These are phyloP conservation scores for Talaromyces sp. DNA, from an alignment of 2,329 filamentous ascomycete genomes.

Conservation along the genomic window DNA sequence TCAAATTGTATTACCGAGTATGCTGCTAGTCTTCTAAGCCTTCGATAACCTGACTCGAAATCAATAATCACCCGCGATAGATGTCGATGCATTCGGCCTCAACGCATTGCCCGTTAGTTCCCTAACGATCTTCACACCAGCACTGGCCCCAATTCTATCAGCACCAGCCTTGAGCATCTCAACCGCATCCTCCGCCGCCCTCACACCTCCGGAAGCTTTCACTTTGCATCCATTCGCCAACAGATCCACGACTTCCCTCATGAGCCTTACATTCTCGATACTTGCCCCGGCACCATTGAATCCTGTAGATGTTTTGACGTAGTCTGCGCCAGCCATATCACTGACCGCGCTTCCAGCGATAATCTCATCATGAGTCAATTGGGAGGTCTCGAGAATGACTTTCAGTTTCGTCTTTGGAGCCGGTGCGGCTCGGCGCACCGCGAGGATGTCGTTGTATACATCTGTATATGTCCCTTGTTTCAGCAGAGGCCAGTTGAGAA, in stretches of 20 bases:
- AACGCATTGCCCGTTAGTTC: slow-evolving; percentile 30
- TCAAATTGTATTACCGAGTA: too few relatives aligned
- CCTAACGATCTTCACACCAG: slow-evolving; percentile 54
- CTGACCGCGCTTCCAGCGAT: slow-evolving; percentile 53
- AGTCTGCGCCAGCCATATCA: slow-evolving; percentile 53
- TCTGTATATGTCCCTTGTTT: slow-evolving; percentile 43
- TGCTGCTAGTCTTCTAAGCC: too few relatives aligned
- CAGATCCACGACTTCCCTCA: slow-evolving; percentile 48
- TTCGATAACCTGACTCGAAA: background rate
- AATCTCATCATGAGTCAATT: slow-evolving; percentile 48
- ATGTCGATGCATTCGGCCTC: slow-evolving; percentile 12
- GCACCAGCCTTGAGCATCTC: slow-evolving; percentile 57
- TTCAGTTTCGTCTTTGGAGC: slow-evolving; percentile 45
- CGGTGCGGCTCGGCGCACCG: slow-evolving; percentile 48
- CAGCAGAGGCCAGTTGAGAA: slow-evolving; percentile 53
- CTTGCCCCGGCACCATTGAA: slow-evolving; percentile 55
- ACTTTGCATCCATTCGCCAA: slow-evolving; percentile 47
- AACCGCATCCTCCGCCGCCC: slow-evolving; percentile 49
- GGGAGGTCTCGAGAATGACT: slow-evolving; percentile 58
- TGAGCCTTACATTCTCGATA: slow-evolving; percentile 51
- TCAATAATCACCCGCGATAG: slow-evolving; percentile 18
- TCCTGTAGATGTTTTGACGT: slow-evolving; percentile 59
- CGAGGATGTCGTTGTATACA: slow-evolving; percentile 52
- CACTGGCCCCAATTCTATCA: slow-evolving; percentile 54
- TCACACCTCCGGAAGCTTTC: slow-evolving; percentile 58